Evolutionary conservation across 805 yeast genomes (phyloP).

Genomic region (Barnettozyma sucrosica): DNA sequence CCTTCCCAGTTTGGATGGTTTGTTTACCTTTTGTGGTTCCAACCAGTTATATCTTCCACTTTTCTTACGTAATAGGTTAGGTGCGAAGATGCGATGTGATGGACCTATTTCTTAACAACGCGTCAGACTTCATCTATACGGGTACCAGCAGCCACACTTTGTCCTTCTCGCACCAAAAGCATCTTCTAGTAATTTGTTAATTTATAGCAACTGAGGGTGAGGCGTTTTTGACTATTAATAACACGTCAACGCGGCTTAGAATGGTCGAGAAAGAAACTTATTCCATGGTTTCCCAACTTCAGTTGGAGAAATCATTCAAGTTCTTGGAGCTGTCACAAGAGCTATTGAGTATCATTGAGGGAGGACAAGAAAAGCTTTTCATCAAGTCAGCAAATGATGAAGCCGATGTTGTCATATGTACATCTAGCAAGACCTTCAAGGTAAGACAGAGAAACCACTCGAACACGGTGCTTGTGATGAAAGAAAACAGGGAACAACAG

Average conservation of each 20-base stretch:
- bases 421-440: conserved; percentile 51
- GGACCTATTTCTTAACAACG: too few species aligned
- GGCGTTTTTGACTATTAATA: too few species aligned
- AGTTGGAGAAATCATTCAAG: conserved; percentile 34
- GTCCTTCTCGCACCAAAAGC: too few species aligned
- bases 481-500: conserved; percentile 22
- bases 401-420: conserved; percentile 54
- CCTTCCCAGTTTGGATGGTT: not conserved
- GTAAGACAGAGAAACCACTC: conserved; percentile 82
- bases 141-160: too few species aligned
- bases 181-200: too few species aligned
- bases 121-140: too few species aligned
- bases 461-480: conserved; percentile 63
- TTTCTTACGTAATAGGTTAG: not conserved
- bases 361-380: conserved; percentile 18
- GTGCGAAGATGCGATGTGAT: not conserved
- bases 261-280: conserved; percentile 1
- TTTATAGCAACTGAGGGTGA: not conserved
- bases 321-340: conserved; percentile 50
- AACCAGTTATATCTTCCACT: not conserved
- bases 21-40: conserved; percentile 5
- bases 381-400: conserved; percentile 28
- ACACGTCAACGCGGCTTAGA: not conserved
- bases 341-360: conserved; percentile 33
- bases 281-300: conserved; percentile 4